Conservation (phyloP, 345 rosid species). For the Gossypium arboreum region DNA sequence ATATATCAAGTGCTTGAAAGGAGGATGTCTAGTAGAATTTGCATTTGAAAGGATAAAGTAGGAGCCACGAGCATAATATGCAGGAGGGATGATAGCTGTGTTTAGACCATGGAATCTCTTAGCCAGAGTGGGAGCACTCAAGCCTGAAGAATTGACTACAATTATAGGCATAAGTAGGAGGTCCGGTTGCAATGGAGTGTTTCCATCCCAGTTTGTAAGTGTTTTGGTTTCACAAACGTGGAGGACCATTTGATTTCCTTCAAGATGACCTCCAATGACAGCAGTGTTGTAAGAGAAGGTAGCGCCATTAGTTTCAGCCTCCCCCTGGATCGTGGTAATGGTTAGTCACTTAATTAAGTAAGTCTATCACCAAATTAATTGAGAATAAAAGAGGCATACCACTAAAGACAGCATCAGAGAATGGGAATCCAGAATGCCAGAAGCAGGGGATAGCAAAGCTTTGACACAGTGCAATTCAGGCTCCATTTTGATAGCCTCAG, state of each 20-base stretch:
- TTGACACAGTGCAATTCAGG: constrained; percentile 71
- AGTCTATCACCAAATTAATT: background rate
- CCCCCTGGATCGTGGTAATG: constrained; percentile 51
- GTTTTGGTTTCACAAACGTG: constrained; percentile 44
- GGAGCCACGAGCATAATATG: constrained; percentile 77
- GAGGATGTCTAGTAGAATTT: constrained; percentile 30
- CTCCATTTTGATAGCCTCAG: constrained; percentile 76
- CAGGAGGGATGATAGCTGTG: constrained; percentile 40
- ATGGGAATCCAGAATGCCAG: constrained; percentile 83
- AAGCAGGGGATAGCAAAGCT: constrained; percentile 68
- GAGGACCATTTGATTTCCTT: constrained; percentile 50
- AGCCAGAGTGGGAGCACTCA: constrained; percentile 66
- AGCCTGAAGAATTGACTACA: constrained; percentile 80
- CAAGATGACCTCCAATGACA: constrained; percentile 59
- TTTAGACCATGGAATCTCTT: constrained; percentile 58
- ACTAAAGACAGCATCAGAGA: constrained; percentile 74
- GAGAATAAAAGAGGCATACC: constrained; percentile 35
- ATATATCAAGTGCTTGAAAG: constrained; percentile 69
- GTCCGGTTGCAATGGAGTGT: constrained; percentile 34
- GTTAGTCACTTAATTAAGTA: background rate
- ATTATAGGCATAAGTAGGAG: constrained; percentile 59
- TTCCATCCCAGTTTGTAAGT: constrained; percentile 43
- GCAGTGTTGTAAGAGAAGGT: constrained; percentile 75
- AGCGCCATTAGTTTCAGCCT: constrained; percentile 62
- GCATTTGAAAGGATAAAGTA: constrained; percentile 59